Base-by-base conservation (phyloP, 1,284 basidiomycete genomes). In the Papiliotrema laurentii region DNA sequence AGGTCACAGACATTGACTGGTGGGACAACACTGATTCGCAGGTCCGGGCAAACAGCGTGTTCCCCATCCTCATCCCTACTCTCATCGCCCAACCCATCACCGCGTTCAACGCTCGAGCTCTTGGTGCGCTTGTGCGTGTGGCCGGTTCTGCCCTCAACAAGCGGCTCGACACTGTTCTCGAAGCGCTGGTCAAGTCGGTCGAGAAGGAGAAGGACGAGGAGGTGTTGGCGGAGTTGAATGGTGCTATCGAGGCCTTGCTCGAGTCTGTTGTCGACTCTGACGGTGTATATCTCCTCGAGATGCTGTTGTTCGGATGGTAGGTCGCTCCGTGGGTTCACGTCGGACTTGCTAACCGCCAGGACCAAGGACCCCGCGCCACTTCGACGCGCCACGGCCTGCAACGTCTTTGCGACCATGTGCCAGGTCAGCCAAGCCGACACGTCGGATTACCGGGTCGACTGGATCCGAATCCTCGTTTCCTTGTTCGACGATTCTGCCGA, bases 51-150 rank as follows among this genome's bases (percentile, higher is more conserved):
- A 80, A 85, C 39, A 92, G 88, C 13, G 93, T 99, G 43, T 97
- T 98, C 87, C 96, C 96, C 0, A 88, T 96, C n/a, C 78, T 98
- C 47, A 89, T 98, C 44, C 96, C 94, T 0, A 93, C 92, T 5
- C 79, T 98, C 55, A 92, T 89, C 33, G 83, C 85, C 5, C 82
- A 82, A 31, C 94, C 94, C 0, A 93, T 98, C 81, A 86, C 89
- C 2, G 83, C 87, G 3, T 97, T 97, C 83, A 97, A 98, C 67
- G 90, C 89, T n/a, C 83, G 86, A 18, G 94, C 94, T 3, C 77
- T 98, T 11, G 86, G 85, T 2, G 86, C 90, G 0, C 79, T 98
- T 35, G 91, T 97, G 16, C 87, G 87, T 4, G 94, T 97, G 6
- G 94, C 96, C 33, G 94, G 94, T 7, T 80, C 80, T 41, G 89